Conservation (phyloP, 2,329 filamentous ascomycete species). For the Trichophyton mentagrophytes region DNA sequence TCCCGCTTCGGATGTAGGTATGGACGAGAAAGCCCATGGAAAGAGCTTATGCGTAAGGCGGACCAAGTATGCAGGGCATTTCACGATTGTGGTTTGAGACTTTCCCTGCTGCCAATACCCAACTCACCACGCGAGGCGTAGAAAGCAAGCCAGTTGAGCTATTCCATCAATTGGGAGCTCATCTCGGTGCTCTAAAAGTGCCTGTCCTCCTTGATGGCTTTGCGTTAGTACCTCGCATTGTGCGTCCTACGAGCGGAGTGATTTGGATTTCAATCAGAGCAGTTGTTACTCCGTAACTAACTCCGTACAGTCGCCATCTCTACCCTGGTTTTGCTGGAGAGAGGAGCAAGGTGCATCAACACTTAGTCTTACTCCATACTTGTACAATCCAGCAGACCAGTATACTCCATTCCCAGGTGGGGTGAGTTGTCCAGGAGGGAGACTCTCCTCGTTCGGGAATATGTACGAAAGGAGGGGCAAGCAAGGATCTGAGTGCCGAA, state of each 20-base stretch:
- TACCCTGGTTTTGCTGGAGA: neutral
- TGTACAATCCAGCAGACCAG: too few species aligned
- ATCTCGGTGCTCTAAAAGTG: too few species aligned
- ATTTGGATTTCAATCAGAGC: neutral
- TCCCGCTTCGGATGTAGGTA: neutral
- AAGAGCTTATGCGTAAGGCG: neutral
- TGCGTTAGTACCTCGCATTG: too few species aligned
- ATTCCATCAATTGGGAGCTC: too few species aligned
- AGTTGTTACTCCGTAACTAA: neutral
- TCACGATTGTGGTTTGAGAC: neutral
- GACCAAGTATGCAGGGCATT: neutral
- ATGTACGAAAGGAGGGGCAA: neutral
- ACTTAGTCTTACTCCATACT: too few species aligned
- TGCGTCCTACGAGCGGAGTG: neutral
- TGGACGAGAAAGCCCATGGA: neutral
- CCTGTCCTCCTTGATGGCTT: too few species aligned
- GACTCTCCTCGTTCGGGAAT: too few species aligned
- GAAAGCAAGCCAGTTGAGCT: too few species aligned
- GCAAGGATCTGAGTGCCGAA: neutral
- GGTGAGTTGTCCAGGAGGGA: too few species aligned
- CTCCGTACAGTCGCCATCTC: neutral
- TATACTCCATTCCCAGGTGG: neutral
- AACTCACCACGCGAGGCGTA: too few species aligned
- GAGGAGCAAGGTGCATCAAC: neutral
- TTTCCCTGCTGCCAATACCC: too few species aligned